Percentiles rank a stretch among this genome's conserved stretches.
Evolutionary conservation across 1,284 basidiomycete species (phyloP).

Genomic region (Heimioporus retisporus): DNA sequence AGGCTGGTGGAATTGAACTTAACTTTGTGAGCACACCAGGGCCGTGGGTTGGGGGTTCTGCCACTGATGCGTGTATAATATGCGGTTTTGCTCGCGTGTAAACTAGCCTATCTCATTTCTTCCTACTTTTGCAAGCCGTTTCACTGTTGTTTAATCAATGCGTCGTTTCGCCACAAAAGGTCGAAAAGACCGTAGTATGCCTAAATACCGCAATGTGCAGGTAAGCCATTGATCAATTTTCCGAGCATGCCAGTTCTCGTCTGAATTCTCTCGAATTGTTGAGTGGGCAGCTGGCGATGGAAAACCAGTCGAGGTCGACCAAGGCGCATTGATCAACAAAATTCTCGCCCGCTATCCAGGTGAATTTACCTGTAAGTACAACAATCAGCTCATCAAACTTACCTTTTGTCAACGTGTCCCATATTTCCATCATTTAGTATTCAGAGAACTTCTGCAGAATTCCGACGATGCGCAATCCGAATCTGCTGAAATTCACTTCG

Average conservation of each 20-base stretch:
- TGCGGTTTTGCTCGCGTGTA: too few relatives aligned
- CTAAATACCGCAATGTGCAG: too few relatives aligned
- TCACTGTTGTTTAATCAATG: too few relatives aligned
- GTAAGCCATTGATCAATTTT: not conserved
- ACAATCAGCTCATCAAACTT: not conserved
- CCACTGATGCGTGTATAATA: too few relatives aligned
- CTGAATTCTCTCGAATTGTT: too few relatives aligned
- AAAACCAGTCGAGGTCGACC: slow-evolving; percentile 76
- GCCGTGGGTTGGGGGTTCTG: too few relatives aligned
- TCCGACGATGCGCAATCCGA: slow-evolving; percentile 92
- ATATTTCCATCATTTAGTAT: slow-evolving; percentile 60
- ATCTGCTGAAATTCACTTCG: slow-evolving; percentile 84
- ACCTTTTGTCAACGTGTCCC: not conserved
- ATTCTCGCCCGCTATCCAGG: slow-evolving; percentile 95
- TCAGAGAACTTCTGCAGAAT: slow-evolving; percentile 93
- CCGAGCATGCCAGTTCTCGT: not conserved
- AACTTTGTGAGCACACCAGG: too few relatives aligned
- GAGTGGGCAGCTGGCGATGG: not conserved
- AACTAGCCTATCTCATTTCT: too few relatives aligned
- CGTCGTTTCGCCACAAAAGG: too few relatives aligned
- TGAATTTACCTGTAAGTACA: slow-evolving; percentile 73
- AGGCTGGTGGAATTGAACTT: too few relatives aligned
- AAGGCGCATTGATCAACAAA: slow-evolving; percentile 92
- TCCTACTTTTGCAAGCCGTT: too few relatives aligned
- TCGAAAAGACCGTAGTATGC: too few relatives aligned